Percentiles rank a stretch among this genome's conserved stretches.
Evolutionary conservation across 2,329 filamentous ascomycete genomes (phyloP).

Genomic region (Fusarium papillatum): DNA sequence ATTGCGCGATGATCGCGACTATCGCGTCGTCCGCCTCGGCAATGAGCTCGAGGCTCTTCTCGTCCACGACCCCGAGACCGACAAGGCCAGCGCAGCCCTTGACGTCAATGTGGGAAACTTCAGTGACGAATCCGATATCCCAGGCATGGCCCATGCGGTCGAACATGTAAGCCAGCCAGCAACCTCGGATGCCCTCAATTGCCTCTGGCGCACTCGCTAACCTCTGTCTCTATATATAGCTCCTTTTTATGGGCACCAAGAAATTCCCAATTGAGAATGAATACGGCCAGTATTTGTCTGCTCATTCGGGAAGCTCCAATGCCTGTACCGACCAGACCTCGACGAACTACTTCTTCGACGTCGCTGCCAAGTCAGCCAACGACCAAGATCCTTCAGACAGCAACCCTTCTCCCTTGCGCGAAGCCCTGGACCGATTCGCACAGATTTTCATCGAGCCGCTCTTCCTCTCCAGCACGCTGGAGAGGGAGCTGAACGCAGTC

Average conservation of each 20-base stretch:
- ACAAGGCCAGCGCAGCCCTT: slow-evolving; percentile 97
- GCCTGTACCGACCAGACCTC: slow-evolving; percentile 94
- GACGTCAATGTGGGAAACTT: slow-evolving; percentile 98
- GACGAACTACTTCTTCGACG: slow-evolving; percentile 98
- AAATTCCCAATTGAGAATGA: slow-evolving; percentile 98
- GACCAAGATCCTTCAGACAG: slow-evolving; percentile 66
- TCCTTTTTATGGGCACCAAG: slow-evolving; percentile 98
- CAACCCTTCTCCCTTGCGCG: slow-evolving; percentile 76
- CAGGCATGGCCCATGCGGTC: slow-evolving; percentile 94
- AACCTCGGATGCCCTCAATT: slow-evolving; percentile 8
- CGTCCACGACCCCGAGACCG: slow-evolving; percentile 94
- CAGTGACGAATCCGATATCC: slow-evolving; percentile 91
- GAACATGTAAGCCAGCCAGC: slow-evolving; percentile 75
- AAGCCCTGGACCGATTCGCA: slow-evolving; percentile 90
- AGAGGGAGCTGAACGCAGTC: slow-evolving; percentile 89
- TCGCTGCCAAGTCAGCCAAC: slow-evolving; percentile 83
- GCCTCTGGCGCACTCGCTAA: slow-evolving; percentile 20
- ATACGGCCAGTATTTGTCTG: slow-evolving; percentile 92
- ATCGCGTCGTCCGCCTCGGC: slow-evolving; percentile 86
- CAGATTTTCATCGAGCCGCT: slow-evolving; percentile 94
- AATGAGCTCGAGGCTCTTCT: slow-evolving; percentile 93
- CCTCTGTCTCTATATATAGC: slow-evolving; percentile 51
- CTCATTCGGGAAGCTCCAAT: slow-evolving; percentile 93
- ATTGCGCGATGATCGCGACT: slow-evolving; percentile 86
- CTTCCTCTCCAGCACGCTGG: slow-evolving; percentile 86